Evolutionary conservation across 2,329 filamentous ascomycete species (phyloP), one percentile per base, ranked within the genome.

Genomic region (Aspergillus flavus): DNA sequence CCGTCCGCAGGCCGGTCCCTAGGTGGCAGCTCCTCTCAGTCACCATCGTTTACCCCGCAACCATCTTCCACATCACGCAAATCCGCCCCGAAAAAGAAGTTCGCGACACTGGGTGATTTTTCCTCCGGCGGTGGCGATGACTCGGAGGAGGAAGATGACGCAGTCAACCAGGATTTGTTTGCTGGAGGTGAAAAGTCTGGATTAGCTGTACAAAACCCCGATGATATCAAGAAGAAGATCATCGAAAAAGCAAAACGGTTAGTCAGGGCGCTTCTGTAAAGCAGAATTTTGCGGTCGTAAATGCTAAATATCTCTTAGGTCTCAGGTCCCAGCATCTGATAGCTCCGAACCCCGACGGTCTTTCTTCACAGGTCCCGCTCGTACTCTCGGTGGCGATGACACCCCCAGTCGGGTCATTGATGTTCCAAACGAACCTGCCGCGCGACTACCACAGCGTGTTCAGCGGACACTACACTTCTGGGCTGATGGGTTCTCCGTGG

Each of bases 131-230:
- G 76, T 52, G 78, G 77, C n/a, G 80, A 68, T 14, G 74, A 79
- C 57, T 74, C 75, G 4, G 78, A 80, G 19, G 81, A 87, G 7
- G 83, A 86, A 14, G 83, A 86, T 64, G 82, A 86, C 57, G 79
- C 82, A 57, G 82, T 83, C 63, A 79, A 79, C 28, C 82, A 82
- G 58, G 86, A 89, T 73, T 81, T 89, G 66, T 90, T 88, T 71
- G 84, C 87, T 23, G 87, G 87, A 54, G 87, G 87, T 53, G 87
- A 89, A 75, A 90, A 90, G 77, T 89, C 87, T 14, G 87, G 87
- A n/a, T 78, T 90, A 30, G 87, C 87, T 7, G 87, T 90, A 61
- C 86, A 89, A 73, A 88, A 89, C 70, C 87, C 87, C 2, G 84
- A 85, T 71, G 82, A 86, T 62, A 75, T 78, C 73, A 85, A 80